Base-by-base conservation (phyloP, 1,284 basidiomycete species). In the Fomitopsis betulina region DNA sequence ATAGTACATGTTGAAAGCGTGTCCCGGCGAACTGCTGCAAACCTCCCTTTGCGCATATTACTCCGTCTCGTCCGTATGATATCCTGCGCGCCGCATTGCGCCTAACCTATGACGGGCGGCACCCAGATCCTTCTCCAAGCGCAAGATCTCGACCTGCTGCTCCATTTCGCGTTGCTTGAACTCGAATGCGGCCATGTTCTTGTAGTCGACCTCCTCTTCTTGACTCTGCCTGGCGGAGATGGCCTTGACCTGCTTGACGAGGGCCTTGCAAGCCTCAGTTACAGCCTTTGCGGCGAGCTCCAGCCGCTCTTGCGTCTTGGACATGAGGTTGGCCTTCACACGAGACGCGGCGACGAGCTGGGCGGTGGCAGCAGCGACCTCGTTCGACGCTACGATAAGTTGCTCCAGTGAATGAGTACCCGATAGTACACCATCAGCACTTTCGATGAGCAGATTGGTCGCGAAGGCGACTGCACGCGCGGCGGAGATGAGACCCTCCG, bases 151-250 rank as follows among this genome's bases (percentile, higher is more conserved):
- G 49, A 99, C 97, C 76, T 98, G 96, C 72, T 97, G 94, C 76
- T 99, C 96, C 95, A 99, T 98, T 82, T 98, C 95, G 53, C 87
- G 81, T 68, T 86, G 91, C 83, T 99, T 99, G 86, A 98, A 98
- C 76, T 99, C 96, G 71, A 98, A 82, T 50, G 81, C 85, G 4
- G 94, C 91, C 94, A 98, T 95, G 61, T 86, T 86, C 74, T 91
- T 89, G 76, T 95, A 98, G 75, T 98, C 94, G 21, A 91, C 82
- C 17, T 87, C 82, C 63, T 94, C 94, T 56, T 93, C 89, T 65
- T 89, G 84, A 39, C 70, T 75, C 74, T 94, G 89, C 72, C 86
- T 87, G 50, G 94, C 91, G 45, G 94, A 91, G 64, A 99, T 89
- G 9, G 94, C 88, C 78, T 97, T 98, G 76, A 99, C 96, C 73